Percentiles rank a stretch among this genome's conserved stretches.
Evolutionary conservation across 1,139 yeast genomes (phyloP).

Genomic region (Meyerozyma athensensis): DNA sequence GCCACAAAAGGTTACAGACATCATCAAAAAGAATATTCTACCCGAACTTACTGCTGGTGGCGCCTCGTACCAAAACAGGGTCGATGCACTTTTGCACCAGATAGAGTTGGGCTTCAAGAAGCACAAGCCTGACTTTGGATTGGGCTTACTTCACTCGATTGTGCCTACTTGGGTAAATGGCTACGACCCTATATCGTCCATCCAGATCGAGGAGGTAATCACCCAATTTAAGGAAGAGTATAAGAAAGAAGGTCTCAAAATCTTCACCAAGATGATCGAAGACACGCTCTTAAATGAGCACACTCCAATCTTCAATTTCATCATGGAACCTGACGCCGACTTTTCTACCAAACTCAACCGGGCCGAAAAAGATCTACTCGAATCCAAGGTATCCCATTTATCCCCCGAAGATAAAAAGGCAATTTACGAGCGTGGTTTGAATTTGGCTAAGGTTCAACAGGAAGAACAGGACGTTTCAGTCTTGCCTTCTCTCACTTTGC

Average conservation of each 20-base stretch:
- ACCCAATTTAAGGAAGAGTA: slow-evolving; percentile 59
- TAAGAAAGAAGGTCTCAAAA: slow-evolving; percentile 43
- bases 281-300: slow-evolving; percentile 43
- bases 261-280: slow-evolving; percentile 57
- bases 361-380: slow-evolving; percentile 56
- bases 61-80: slow-evolving; percentile 51
- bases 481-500: slow-evolving; percentile 69
- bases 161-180: slow-evolving; percentile 84
- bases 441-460: slow-evolving; percentile 59
- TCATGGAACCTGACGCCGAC: slow-evolving; percentile 65
- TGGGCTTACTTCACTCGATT: slow-evolving; percentile 67
- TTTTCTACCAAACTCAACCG: slow-evolving; percentile 45
- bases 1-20: slow-evolving; percentile 40
- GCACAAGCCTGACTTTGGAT: slow-evolving; percentile 87
- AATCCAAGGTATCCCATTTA: slow-evolving; percentile 38
- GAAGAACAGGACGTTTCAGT: slow-evolving; percentile 69
- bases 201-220: slow-evolving; percentile 63
- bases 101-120: slow-evolving; percentile 79
- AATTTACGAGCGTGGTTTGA: slow-evolving; percentile 56
- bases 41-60: slow-evolving; percentile 43
- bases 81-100: slow-evolving; percentile 85
- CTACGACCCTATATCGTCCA: slow-evolving; percentile 60
- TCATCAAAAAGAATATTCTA: slow-evolving; percentile 31
- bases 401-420: slow-evolving; percentile 53
- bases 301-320: slow-evolving; percentile 58